Base-by-base conservation (phyloP, 768 basidiomycete species). In the Tulasnella sp. region DNA sequence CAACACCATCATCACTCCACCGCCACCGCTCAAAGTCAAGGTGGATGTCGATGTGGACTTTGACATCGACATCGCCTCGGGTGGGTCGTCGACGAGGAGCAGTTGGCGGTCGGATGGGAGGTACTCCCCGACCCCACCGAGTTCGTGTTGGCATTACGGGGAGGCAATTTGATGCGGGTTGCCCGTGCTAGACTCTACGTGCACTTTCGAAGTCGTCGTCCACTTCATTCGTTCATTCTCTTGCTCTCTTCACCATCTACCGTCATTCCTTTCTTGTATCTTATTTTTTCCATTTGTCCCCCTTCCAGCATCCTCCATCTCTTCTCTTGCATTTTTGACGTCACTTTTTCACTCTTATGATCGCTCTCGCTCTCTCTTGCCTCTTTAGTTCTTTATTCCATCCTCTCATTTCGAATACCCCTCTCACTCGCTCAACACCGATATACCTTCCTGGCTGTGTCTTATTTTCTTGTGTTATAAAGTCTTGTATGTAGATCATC, bases 11-110 rank as follows among this genome's bases (percentile, higher is more conserved):
- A 65, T 65, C 35, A 35, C 63, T 12, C 35, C 35, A 65, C 39
- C 32, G 12, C 63, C 39, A 32, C 63, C 34, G 29, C n/a, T 65
- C 9, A 35, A 32, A 65, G 63, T 65, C 63, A 40, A 35, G 35
- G 63, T 65, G 63, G 63, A 65, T 37, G 63, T 65, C 11, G 63
- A 65, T 40, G 63, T 65, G 34, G 63, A 65, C 63, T 59, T 59
- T 29, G 52, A 59, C 22, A 59, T 59, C 19, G 52, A 59, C 22
- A 59, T 59, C 9, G 52, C 26, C 26, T 59, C 52, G 2, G 52
- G n/a, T 59, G 19, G 22, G n/a, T 59, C 52, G 7, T 47, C 44
- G 19, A 22, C 26, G 44, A 59, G 44, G 44, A 47, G 52, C 14
- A 59, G 52, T 59, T 59, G 52, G 52, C 22, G 26, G 44, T 47